Evolutionary conservation across 805 yeast species (phyloP).

Genomic region (Starmerella floris): DNA sequence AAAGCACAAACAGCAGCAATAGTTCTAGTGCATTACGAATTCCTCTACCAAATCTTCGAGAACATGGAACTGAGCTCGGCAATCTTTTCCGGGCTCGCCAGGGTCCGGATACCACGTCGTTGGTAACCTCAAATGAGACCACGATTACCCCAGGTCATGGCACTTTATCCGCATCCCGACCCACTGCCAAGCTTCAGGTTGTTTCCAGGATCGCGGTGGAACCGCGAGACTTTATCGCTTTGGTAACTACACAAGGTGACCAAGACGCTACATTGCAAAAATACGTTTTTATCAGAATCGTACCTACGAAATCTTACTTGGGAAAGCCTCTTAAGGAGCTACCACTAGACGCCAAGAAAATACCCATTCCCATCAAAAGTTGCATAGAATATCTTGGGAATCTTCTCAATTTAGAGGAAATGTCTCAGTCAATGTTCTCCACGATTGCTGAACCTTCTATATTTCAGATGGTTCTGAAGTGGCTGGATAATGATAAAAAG

Average conservation of each 20-base stretch:
- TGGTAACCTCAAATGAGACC: not conserved
- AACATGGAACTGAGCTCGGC: not conserved
- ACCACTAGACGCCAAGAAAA: conserved; percentile 4
- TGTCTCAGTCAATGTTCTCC: conserved; percentile 20
- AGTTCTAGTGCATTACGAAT: not conserved
- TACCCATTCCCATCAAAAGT: conserved; percentile 28
- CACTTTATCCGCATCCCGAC: conserved; percentile 7
- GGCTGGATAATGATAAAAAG: conserved; percentile 27
- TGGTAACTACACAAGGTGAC: conserved; percentile 5
- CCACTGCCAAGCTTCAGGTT: conserved; percentile 1
- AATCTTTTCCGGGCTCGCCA: not conserved
- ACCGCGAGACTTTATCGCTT: conserved; percentile 14
- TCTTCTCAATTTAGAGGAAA: conserved; percentile 3
- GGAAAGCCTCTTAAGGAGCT: conserved; percentile 25
- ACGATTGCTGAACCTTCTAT: conserved; percentile 18
- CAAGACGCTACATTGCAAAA: conserved; percentile 10
- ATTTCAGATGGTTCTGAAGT: conserved; percentile 24
- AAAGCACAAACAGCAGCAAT: not conserved
- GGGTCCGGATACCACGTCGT: no score
- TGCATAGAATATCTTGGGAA: conserved; percentile 27
- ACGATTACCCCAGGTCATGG: conserved; percentile 10
- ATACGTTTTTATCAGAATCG: conserved; percentile 19
- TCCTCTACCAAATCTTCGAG: not conserved
- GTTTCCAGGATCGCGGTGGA: conserved; percentile 7
- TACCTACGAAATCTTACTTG: conserved; percentile 24